Base-by-base conservation (phyloP, 139 green algal genomes). In the Coccomyxa sp. region DNA sequence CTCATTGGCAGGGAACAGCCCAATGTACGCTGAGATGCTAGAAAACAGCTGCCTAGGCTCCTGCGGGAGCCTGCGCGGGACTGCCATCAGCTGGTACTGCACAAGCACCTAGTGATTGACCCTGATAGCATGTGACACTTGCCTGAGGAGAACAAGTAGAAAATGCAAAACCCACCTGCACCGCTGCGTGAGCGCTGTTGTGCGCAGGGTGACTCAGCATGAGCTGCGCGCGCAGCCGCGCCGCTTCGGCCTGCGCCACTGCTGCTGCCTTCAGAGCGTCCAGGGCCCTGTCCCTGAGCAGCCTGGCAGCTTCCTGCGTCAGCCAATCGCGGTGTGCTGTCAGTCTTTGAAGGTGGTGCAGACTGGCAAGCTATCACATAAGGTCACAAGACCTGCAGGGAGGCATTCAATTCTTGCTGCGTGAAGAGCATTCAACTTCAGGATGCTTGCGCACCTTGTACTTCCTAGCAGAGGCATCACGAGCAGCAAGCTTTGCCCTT, bases 361-460 rank as follows among this genome's bases (percentile, higher is more conserved):
- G 2, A 71, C n/a, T 37, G 33, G 58, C 24, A 70, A 70, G 14
- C 44, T 16, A 58, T 58, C 16, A 58, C 44, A 58, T 58, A 29
- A 29, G 44, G 12, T 12, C 44, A 70, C 10, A 33, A 35, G 58
- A 70, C 22, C 58, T 70, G 18, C 8, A 70, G 10, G 64, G 14
- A 71, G 14, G 29, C n/a, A 71, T 71, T 22, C 5, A 64, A 34
- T 16, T 58, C 14, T 12, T 12, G 44, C 44, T 58, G 14, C 33
- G 27, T 14, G 12, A 34, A 10, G 2, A 18, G 14, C 35, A 34
- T 71, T 31, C 27, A 22, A 70, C 27, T 12, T 35, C 14, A 70
- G 29, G 2, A 38, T 31, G 16, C 31, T 71, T 71, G 64, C 34
- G 33, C 5, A 74, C 87, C 78, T 92, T 92, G 81, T 92, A 92